Percentiles rank a stretch among this genome's conserved stretches.
phyloP scores from a whole-genome alignment of 345 rosid species.

The Salix suchowensis region DNA sequence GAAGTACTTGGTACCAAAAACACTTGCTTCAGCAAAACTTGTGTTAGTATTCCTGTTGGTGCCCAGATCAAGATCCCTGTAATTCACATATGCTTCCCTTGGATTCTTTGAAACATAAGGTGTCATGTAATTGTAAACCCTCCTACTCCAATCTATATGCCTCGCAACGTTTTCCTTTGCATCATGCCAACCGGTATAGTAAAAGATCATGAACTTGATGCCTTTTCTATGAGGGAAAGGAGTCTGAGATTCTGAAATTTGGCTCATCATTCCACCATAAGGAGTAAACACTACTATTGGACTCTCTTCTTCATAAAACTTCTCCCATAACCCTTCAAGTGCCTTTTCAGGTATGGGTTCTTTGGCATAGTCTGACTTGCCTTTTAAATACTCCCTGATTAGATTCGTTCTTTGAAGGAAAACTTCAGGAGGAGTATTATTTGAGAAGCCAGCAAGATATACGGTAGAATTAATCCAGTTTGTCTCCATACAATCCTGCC shows the following conservation, averaged over 20 bases:
- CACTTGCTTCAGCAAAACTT: no score
- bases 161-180: no score
- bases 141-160: no score
- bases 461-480: constrained; percentile 24
- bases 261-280: constrained; percentile 19
- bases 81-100: constrained; percentile 25
- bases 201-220: constrained; percentile 15
- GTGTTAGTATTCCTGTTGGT: constrained; percentile 10
- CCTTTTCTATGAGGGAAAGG: constrained; percentile 33
- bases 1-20: no score
- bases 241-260: constrained; percentile 30
- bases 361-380: constrained; percentile 31
- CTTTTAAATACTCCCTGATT: constrained; percentile 20
- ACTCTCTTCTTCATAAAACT: constrained; percentile 36
- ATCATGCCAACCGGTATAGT: no score
- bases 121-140: no score
- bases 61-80: constrained; percentile 13
- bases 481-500: constrained; percentile 27
- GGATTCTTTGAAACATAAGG: constrained; percentile 4
- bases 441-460: constrained; percentile 8
- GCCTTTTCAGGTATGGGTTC: constrained; percentile 22
- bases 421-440: constrained; percentile 13
- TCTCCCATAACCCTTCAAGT: constrained; percentile 27
- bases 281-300: constrained; percentile 48
- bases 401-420: constrained; percentile 18